Conservation (phyloP, 768 basidiomycete species). For the Leccinum barrowsii region DNA sequence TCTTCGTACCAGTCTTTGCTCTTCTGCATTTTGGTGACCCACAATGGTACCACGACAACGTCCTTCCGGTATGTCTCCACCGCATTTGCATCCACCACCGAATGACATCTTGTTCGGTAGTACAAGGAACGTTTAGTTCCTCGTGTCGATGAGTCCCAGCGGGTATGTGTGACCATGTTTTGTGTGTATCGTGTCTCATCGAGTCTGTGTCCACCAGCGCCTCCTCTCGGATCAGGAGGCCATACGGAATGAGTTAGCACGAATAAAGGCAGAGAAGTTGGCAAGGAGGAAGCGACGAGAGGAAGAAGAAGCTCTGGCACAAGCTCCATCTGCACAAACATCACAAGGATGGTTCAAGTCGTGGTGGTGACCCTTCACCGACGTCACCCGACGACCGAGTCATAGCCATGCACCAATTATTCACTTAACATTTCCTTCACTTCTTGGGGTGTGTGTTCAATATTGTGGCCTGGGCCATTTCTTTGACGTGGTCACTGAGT, state of each 20-base stretch:
- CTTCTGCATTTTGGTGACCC: constrained; percentile 87
- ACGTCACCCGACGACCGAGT: background rate
- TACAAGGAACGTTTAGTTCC: constrained; percentile 75
- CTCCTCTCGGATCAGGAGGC: constrained; percentile 65
- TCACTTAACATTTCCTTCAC: constrained; percentile 21
- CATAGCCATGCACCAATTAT: background rate
- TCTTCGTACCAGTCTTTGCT: constrained; percentile 78
- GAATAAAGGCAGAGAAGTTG: constrained; percentile 63
- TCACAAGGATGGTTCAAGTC: constrained; percentile 27
- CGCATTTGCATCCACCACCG: background rate
- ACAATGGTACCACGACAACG: constrained; percentile 75
- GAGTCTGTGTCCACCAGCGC: constrained; percentile 34
- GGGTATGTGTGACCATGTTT: constrained; percentile 34
- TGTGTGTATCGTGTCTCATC: constrained; percentile 7
- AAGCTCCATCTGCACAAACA: constrained; percentile 11
- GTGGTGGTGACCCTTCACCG: constrained; percentile 17
- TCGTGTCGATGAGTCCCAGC: constrained; percentile 50
- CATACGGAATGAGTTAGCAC: constrained; percentile 61
- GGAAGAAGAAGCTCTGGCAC: constrained; percentile 30
- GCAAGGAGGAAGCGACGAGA: constrained; percentile 42
- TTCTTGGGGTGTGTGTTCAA: background rate
- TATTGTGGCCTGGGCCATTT: constrained; percentile 27
- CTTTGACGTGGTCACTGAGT: constrained; percentile 27
- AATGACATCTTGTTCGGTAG: constrained; percentile 33
- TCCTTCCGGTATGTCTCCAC: constrained; percentile 59